A percentile compares a stretch with the other conserved stretches of the same genome.
phyloP scores from a whole-genome alignment of 78 protist species.

The Polysphondylium violaceum region DNA sequence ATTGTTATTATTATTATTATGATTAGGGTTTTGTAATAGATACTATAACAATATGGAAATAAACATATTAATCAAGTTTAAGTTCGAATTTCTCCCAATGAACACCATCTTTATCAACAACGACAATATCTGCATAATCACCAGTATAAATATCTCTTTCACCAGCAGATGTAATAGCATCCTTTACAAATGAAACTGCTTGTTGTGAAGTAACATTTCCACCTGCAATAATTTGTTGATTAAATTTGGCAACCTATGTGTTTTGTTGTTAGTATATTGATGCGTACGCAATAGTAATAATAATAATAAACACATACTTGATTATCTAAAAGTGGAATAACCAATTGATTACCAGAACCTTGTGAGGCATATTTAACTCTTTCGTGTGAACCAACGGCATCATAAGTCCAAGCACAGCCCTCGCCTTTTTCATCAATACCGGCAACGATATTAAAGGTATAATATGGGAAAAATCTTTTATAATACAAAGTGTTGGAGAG shows the following conservation, averaged over 20 bases:
- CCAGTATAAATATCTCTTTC: slow-evolving; percentile 99
- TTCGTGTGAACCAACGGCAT: slow-evolving; percentile 97
- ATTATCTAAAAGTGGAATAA: slow-evolving; percentile 97
- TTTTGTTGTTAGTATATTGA: not conserved
- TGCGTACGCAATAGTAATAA: not conserved
- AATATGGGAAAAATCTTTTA: slow-evolving; percentile 98
- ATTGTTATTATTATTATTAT: too few species aligned
- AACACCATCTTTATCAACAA: slow-evolving; percentile 80
- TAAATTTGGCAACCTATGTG: slow-evolving; percentile 60
- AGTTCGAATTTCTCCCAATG: slow-evolving; percentile 68
- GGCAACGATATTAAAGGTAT: slow-evolving; percentile 95
- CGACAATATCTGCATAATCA: slow-evolving; percentile 92
- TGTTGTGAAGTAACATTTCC: slow-evolving; percentile 78
- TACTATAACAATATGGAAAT: too few species aligned
- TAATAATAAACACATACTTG: slow-evolving; percentile 68
- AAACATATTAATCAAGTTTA: slow-evolving; percentile 59
- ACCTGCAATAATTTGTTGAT: slow-evolving; percentile 54
- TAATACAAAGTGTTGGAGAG: slow-evolving; percentile 96
- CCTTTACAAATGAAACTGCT: slow-evolving; percentile 89
- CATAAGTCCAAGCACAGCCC: slow-evolving; percentile 96
- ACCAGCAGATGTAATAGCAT: slow-evolving; percentile 94
- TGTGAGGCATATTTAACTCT: slow-evolving; percentile 79
- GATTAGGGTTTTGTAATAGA: too few species aligned
- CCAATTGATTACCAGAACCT: slow-evolving; percentile 94
- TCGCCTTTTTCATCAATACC: slow-evolving; percentile 87